Base-by-base conservation (phyloP, 345 rosid species). In the Excoecaria cochinchinensis region DNA sequence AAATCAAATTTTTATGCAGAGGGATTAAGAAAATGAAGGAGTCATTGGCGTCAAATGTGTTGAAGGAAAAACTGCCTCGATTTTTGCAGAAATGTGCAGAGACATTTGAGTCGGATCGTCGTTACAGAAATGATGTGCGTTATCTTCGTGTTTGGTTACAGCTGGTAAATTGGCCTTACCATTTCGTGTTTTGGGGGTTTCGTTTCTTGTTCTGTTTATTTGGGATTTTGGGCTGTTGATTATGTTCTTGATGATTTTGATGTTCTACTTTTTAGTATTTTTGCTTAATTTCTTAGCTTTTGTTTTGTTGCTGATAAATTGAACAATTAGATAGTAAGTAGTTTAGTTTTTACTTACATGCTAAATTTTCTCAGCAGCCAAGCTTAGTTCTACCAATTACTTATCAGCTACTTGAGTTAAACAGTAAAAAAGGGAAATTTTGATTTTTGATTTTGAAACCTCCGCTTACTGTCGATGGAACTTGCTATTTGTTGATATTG, bases 111-210 rank as follows among this genome's bases (percentile, higher is more conserved):
- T 83, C 92, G 38, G 97, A 95, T 78, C 85, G 90, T 14, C 91
- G 92, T 76, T 92, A 92, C 74, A 78, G 76, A 70, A 87, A 95
- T 76, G 99, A 92, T 82, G 79, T 83, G 40, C 97, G 99, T 3
- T 95, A 91, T 77, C 77, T 95, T 74, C 97, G 95, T 67, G 90
- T 95, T 72, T 95, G 99, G 99, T 79, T 95, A 74, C 91, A 90
- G 81, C 87, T 95, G 95, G 98, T 92, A 89, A 78, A 36, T 36
- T 48, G 52, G 53, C 64, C 22, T 15, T 21, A 24, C n/a, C 15
- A 21, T 10, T 31, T 57, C 47, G 57, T 68, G 31, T 31, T 31
- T 31, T 31, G 31, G 31, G 31, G 31, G 31, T 31, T 31, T 0
- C 2, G 31, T 31, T 31, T 31, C 31, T 31, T 31, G 31, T 31